Conservation (phyloP, 345 rosid species). For the Corymbia maculata region DNA sequence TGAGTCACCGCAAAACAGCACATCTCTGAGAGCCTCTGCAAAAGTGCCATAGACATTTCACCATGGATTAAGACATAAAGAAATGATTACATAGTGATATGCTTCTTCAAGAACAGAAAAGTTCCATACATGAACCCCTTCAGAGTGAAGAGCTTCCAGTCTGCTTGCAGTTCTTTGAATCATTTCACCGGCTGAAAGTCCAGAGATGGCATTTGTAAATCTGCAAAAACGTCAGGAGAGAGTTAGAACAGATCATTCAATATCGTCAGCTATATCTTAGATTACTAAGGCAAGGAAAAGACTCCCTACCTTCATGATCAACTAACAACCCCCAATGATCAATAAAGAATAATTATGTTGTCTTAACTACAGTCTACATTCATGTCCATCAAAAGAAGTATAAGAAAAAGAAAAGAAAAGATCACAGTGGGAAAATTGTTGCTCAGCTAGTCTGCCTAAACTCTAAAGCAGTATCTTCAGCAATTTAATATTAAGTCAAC, state of each 20-base stretch:
- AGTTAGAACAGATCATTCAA: not conserved
- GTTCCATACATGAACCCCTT: slow-evolving; percentile 85
- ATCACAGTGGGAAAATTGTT: not conserved
- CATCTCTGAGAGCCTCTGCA: slow-evolving; percentile 96
- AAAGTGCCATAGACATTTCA: not conserved
- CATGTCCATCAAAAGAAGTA: not conserved
- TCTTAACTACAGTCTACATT: not conserved
- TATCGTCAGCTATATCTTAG: not conserved
- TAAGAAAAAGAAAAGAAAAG: not conserved
- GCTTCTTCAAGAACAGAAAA: not conserved
- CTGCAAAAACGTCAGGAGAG: slow-evolving; percentile 25
- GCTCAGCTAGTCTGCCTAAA: not conserved
- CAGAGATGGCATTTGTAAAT: slow-evolving; percentile 69
- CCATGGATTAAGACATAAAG: not conserved
- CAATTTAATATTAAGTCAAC: not conserved
- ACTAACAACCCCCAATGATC: not conserved
- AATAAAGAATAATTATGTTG: not conserved
- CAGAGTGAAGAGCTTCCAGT: slow-evolving; percentile 88
- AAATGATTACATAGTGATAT: not conserved
- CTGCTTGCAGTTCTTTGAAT: slow-evolving; percentile 80
- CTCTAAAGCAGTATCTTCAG: not conserved
- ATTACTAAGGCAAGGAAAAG: not conserved
- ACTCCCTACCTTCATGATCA: not conserved
- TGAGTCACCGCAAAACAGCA: slow-evolving; percentile 82
- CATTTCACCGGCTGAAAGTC: slow-evolving; percentile 53